Conservation (phyloP, 192 early-diverging fungal species). For the Entophlyctis luteolus region DNA sequence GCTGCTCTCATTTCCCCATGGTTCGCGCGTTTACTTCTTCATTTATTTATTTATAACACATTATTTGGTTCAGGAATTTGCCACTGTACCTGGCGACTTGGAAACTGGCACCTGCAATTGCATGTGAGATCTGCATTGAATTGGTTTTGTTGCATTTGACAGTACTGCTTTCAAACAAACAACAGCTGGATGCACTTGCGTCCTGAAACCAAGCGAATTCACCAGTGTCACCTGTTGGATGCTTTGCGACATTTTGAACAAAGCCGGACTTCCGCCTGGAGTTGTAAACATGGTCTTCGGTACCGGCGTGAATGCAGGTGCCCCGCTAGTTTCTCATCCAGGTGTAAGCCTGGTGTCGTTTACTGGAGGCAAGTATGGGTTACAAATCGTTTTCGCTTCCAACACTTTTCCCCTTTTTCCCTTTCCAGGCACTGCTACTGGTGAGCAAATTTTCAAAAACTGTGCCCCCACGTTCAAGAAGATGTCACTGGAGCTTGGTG, state of each 20-base stretch:
- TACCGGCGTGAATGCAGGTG: slow-evolving; percentile 60
- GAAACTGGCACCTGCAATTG: slow-evolving; percentile 80
- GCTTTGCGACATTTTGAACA: slow-evolving; percentile 59
- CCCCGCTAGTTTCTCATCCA: slow-evolving; percentile 64
- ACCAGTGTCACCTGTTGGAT: slow-evolving; percentile 39
- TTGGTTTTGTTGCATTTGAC: not conserved
- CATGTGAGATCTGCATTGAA: slow-evolving; percentile 26
- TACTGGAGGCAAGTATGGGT: slow-evolving; percentile 55
- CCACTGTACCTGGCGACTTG: slow-evolving; percentile 69
- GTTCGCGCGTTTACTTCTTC: not conserved
- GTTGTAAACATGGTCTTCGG: slow-evolving; percentile 87
- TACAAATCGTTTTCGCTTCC: not conserved
- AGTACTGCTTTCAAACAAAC: not conserved
- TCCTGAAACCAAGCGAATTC: slow-evolving; percentile 75
- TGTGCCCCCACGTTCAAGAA: slow-evolving; percentile 71
- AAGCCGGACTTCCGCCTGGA: slow-evolving; percentile 69
- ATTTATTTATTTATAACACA: not conserved
- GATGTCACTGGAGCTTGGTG: slow-evolving; percentile 75
- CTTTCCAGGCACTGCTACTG: slow-evolving; percentile 51
- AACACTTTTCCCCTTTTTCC: not conserved
- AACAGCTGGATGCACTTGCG: slow-evolving; percentile 66
- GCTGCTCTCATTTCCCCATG: slow-evolving; percentile 72
- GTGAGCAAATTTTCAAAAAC: slow-evolving; percentile 55
- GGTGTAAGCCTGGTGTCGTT: slow-evolving; percentile 68
- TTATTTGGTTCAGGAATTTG: slow-evolving; percentile 25